Conservation (phyloP, 805 yeast genomes). For the Saccharomycopsis synnaedendra region DNA sequence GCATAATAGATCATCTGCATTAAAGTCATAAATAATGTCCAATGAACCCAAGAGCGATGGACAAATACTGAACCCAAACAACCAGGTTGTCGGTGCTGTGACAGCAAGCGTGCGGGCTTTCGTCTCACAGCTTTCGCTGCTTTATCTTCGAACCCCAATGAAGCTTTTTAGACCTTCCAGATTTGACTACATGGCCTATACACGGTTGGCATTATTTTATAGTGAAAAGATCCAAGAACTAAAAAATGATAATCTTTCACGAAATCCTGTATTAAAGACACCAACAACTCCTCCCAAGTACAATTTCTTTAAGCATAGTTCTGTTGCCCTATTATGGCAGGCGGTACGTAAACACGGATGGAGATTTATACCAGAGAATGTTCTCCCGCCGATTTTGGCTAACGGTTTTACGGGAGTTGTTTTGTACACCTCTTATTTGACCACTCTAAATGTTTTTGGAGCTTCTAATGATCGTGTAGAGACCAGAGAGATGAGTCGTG, state of each 20-base stretch:
- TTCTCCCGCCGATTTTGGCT: slow-evolving; percentile 79
- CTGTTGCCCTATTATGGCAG: slow-evolving; percentile 58
- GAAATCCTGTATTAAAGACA: slow-evolving; percentile 4
- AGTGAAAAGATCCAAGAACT: slow-evolving; percentile 3
- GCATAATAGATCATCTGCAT: no score
- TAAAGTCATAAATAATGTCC: no score
- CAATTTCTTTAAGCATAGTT: slow-evolving; percentile 56
- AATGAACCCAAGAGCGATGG: no score
- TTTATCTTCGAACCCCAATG: slow-evolving; percentile 72
- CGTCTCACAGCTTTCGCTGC: slow-evolving; percentile 62
- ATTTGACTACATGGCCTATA: slow-evolving; percentile 71
- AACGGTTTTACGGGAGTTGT: slow-evolving; percentile 86
- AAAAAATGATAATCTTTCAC: background rate
- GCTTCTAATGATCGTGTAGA: slow-evolving; percentile 18
- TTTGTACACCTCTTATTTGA: slow-evolving; percentile 71
- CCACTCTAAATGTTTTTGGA: slow-evolving; percentile 30
- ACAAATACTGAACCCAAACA: no score
- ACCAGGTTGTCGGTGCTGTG: slow-evolving; percentile 52
- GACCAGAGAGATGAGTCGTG: slow-evolving; percentile 15
- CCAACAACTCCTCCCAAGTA: slow-evolving; percentile 15
- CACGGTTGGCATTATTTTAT: slow-evolving; percentile 29
- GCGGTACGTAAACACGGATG: slow-evolving; percentile 76
- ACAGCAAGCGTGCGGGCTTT: slow-evolving; percentile 83
- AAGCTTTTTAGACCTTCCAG: slow-evolving; percentile 85
- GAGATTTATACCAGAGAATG: slow-evolving; percentile 68